These are phyloP conservation scores for Geoglossum cookeanum DNA, from an alignment of 2,329 filamentous ascomycete genomes.

Conservation along the genomic window DNA sequence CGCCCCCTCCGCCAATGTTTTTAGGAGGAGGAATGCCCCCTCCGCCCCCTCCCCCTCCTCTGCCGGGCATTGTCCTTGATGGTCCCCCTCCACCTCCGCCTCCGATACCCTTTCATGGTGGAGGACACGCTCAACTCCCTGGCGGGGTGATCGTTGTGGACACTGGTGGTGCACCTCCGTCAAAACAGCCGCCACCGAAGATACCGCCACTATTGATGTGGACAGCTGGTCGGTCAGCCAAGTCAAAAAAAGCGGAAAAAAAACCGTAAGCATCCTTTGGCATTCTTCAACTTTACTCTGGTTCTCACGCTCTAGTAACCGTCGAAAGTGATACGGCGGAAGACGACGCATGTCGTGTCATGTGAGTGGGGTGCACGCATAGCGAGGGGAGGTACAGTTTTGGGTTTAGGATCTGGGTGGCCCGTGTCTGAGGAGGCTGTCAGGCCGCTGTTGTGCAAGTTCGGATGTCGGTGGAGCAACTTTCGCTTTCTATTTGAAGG, in stretches of 20 bases:
- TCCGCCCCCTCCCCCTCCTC: conserved; percentile 7
- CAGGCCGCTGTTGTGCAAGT: no score
- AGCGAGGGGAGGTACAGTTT: background rate
- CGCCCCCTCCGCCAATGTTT: conserved; percentile 2
- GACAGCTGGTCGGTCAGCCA: conserved; percentile 9
- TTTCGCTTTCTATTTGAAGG: background rate
- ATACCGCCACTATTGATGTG: conserved; percentile 8
- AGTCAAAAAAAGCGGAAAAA: conserved; percentile 27
- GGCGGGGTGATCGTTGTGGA: background rate
- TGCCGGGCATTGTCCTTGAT: background rate
- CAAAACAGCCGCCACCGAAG: conserved; percentile 7
- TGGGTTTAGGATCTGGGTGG: no score
- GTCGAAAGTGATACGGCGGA: background rate
- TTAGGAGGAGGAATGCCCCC: conserved; percentile 2
- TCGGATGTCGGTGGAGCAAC: background rate
- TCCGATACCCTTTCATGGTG: conserved; percentile 5
- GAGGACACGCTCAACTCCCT: background rate
- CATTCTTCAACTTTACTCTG: background rate
- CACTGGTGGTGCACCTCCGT: conserved; percentile 5
- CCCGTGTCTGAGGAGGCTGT: no score
- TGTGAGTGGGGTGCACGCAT: background rate
- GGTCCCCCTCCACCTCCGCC: background rate
- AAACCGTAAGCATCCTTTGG: conserved; percentile 20
- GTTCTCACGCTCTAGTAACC: background rate
- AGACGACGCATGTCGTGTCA: conserved; percentile 5